phyloP scores from a whole-genome alignment of 2,329 filamentous ascomycete species.

The Beauveria australis region DNA sequence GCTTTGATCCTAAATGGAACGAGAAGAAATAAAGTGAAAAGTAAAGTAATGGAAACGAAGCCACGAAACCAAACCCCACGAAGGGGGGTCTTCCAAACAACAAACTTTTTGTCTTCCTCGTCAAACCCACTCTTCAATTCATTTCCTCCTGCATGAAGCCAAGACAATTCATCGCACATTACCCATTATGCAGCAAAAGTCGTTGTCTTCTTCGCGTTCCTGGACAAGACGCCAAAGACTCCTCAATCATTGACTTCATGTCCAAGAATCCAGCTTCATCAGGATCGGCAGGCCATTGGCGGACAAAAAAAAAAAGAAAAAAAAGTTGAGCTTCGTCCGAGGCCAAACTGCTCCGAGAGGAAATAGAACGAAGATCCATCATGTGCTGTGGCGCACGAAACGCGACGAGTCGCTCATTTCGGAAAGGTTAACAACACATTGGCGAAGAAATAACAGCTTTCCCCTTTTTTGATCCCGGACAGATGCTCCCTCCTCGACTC shows the following conservation, averaged over 20 bases:
- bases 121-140: slow-evolving; percentile 4
- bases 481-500: slow-evolving; percentile 18
- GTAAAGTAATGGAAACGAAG: neutral
- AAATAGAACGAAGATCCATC: slow-evolving; percentile 1
- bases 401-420: neutral
- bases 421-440: slow-evolving; percentile 12
- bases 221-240: slow-evolving; percentile 7
- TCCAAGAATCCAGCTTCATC: slow-evolving; percentile 6
- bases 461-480: slow-evolving; percentile 9
- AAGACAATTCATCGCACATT: slow-evolving; percentile 5
- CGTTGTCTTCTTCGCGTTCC: neutral
- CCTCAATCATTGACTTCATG: slow-evolving; percentile 6
- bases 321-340: neutral
- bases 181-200: slow-evolving; percentile 1
- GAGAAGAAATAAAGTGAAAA: slow-evolving; percentile 4
- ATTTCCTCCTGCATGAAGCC: slow-evolving; percentile 2
- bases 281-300: neutral
- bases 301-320: neutral
- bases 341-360: neutral
- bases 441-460: slow-evolving; percentile 12
- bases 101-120: slow-evolving; percentile 10
- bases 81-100: neutral
- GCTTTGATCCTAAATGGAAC: slow-evolving; percentile 6
- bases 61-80: slow-evolving; percentile 1
- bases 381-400: neutral